Base-by-base conservation (phyloP, 805 yeast genomes). In the Ogataea parapolymorpha region DNA sequence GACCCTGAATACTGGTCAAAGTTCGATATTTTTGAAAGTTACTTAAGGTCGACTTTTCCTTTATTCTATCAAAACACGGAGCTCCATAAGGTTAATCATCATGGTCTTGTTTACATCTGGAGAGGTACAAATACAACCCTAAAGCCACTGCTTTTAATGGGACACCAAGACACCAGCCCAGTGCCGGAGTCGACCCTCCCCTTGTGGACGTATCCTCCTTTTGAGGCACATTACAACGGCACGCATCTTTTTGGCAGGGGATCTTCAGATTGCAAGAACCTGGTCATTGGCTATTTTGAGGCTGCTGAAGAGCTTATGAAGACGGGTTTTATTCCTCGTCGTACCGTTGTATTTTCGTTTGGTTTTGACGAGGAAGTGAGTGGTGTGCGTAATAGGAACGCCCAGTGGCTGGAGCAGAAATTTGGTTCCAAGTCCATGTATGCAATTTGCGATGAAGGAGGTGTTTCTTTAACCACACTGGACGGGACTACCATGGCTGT, bases 101-200 rank as follows among this genome's bases (percentile, higher is more conserved):
- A 77, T 44, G 86, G 84, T 0, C 64, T 85, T 40, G 65, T 85
- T 2, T 75, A 67, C 59, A 77, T 83, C 5, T 75, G 85, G 78
- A 57, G 72, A 48, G 91, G 93, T 4, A 58, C 75, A 4, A 53
- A 73, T 28, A 40, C 55, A n/a, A 41, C 51, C 8, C 63, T 79
- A 45, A 79, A 80, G 57, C 93, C 95, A 6, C 49, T 79, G 12
- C 55, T 85, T 57, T 66, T 82, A 41, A 77, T 81, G 57, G 88
- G 87, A 0, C 93, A 85, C 57, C 83, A 78, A 57, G 93, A 85
- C 53, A 85, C 80, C 4, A 91, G 83, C 7, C 91, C 93, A 1
- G 83, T 83, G n/a, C 84, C 79, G 49, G 59, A 62, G 10, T 72
- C 70, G 16, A 78, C 88, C 0, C 53, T 70, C 38, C 61, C 56